These are phyloP conservation scores for Fusarium bulbicola DNA, from an alignment of 2,329 filamentous ascomycete genomes.

Conservation along the genomic window DNA sequence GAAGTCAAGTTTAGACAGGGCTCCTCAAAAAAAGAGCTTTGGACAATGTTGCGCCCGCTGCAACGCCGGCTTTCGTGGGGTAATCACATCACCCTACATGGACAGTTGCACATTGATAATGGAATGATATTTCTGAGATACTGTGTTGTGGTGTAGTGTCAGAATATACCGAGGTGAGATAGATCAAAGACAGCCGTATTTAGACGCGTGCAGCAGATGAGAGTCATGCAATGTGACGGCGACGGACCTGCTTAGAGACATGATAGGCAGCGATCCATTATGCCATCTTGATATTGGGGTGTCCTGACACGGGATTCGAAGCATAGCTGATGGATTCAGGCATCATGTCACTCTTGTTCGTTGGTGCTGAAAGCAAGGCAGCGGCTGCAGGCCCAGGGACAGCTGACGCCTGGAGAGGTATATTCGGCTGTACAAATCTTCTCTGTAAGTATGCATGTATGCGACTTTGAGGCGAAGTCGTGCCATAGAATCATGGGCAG, in stretches of 20 bases:
- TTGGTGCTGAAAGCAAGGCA: constrained; percentile 22
- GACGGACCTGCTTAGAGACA: constrained; percentile 13
- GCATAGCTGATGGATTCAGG: constrained; percentile 22
- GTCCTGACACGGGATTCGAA: constrained; percentile 20
- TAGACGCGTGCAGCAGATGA: constrained; percentile 24
- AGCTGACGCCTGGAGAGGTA: constrained; percentile 23
- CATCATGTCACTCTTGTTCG: constrained; percentile 7
- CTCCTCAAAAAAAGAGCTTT: constrained; percentile 7
- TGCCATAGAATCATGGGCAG: background rate
- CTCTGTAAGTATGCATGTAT: constrained; percentile 19
- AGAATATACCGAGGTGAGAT: constrained; percentile 18
- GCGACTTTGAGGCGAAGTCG: constrained; percentile 21
- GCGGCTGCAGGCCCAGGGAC: constrained; percentile 7
- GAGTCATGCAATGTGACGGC: constrained; percentile 29
- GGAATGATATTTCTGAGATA: constrained; percentile 14
- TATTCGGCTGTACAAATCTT: background rate
- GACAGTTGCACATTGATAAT: constrained; percentile 8
- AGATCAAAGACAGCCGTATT: constrained; percentile 3
- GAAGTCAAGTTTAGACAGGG: constrained; percentile 10
- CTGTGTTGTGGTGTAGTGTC: constrained; percentile 6
- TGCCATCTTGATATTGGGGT: constrained; percentile 16
- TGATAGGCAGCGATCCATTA: constrained; percentile 15
- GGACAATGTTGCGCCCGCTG: constrained; percentile 32
- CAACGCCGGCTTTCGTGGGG: constrained; percentile 35
- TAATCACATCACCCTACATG: constrained; percentile 25